Percentiles rank a stretch among this genome's conserved stretches.
phyloP scores from a whole-genome alignment of 1,139 yeast genomes.

The Candida buenavistaensis region DNA sequence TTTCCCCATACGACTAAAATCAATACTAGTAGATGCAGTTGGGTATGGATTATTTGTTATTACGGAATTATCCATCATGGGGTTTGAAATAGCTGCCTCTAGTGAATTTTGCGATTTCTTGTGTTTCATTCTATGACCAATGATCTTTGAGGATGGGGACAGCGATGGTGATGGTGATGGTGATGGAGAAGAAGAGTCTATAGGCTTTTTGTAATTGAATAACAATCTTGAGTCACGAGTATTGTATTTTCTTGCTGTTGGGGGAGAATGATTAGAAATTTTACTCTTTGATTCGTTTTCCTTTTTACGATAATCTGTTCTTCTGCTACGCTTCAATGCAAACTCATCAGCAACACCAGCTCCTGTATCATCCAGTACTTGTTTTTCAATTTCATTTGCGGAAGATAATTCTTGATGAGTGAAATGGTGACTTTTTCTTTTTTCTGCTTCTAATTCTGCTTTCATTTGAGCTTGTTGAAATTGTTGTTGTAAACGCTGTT shows the following conservation, averaged over 20 bases:
- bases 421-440: conserved; percentile 2
- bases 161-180: background rate
- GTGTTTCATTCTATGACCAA: conserved; percentile 5
- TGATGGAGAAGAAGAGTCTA: conserved; percentile 5
- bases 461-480: conserved; percentile 14
- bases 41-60: conserved; percentile 7
- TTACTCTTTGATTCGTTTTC: conserved; percentile 2
- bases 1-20: conserved; percentile 7
- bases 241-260: conserved; percentile 13
- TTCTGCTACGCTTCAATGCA: conserved; percentile 40
- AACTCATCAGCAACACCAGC: conserved; percentile 13
- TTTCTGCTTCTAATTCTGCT: conserved; percentile 12
- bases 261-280: conserved; percentile 6
- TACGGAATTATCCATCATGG: conserved; percentile 4
- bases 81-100: conserved; percentile 5
- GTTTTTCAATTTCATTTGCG: conserved; percentile 1
- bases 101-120: conserved; percentile 3
- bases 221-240: conserved; percentile 32
- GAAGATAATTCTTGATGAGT: conserved; percentile 3
- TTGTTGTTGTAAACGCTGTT: conserved; percentile 18
- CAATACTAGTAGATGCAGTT: conserved; percentile 9
- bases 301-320: conserved; percentile 42
- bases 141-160: conserved; percentile 2
- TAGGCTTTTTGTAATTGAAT: conserved; percentile 29
- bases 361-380: too few species aligned